phyloP scores from a whole-genome alignment of 129 eudicot species.

The Pseudognaphalium luteoalbum region DNA sequence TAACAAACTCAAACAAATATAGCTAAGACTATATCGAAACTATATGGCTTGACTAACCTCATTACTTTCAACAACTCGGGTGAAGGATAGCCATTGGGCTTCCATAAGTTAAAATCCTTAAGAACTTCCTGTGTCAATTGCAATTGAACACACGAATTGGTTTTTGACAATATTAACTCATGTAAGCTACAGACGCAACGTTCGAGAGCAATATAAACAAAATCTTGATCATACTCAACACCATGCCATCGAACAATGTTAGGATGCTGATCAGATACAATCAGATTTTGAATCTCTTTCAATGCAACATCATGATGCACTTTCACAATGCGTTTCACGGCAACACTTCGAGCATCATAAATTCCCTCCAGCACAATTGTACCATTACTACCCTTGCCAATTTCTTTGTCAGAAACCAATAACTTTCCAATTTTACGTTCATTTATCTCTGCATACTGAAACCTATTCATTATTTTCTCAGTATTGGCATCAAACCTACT shows the following conservation, averaged over 20 bases:
- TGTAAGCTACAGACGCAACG: constrained; percentile 73
- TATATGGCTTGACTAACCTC: constrained; percentile 53
- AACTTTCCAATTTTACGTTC: constrained; percentile 68
- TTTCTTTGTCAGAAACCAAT: constrained; percentile 56
- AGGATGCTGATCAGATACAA: constrained; percentile 91
- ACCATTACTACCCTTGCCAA: constrained; percentile 92
- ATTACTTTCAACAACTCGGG: constrained; percentile 65
- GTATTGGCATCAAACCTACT: constrained; percentile 31
- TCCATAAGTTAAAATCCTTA: constrained; percentile 57
- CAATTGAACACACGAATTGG: constrained; percentile 34
- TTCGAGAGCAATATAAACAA: constrained; percentile 76
- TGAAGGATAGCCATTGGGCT: constrained; percentile 78
- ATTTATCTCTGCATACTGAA: constrained; percentile 24
- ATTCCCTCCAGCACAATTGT: constrained; percentile 80
- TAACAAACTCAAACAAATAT: constrained; percentile 12
- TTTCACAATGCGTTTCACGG: constrained; percentile 84
- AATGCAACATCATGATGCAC: constrained; percentile 80
- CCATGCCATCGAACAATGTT: constrained; percentile 84
- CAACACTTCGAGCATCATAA: constrained; percentile 81
- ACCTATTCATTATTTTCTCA: constrained; percentile 28
- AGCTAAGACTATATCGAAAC: neutral
- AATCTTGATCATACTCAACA: constrained; percentile 80
- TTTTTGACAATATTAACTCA: constrained; percentile 50
- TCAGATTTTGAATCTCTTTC: constrained; percentile 85
- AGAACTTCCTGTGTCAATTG: constrained; percentile 19